These are phyloP conservation scores for Pseudogymnoascus sp. DNA, from an alignment of 2,329 filamentous ascomycete genomes.

Conservation along the genomic window DNA sequence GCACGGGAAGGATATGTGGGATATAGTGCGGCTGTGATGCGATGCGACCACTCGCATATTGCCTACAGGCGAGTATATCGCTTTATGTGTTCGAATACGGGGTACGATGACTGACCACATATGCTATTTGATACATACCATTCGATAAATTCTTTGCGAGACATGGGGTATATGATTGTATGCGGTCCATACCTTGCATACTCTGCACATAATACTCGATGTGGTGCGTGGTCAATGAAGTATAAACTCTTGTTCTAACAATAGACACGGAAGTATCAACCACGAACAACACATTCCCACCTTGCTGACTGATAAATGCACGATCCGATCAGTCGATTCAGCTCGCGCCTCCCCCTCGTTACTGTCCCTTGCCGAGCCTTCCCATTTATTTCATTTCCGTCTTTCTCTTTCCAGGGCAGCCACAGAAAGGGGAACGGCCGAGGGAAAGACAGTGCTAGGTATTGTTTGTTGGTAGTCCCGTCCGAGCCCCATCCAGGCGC, in stretches of 20 bases:
- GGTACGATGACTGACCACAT: neutral
- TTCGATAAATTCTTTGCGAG: neutral
- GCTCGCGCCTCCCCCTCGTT: neutral
- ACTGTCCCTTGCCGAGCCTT: neutral
- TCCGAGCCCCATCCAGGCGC: neutral
- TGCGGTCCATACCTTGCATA: neutral
- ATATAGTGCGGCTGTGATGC: slow-evolving; percentile 4
- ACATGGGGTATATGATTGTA: neutral
- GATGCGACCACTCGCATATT: slow-evolving; percentile 5
- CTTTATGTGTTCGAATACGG: neutral
- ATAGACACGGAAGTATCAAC: neutral
- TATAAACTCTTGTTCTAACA: neutral
- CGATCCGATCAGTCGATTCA: slow-evolving; percentile 1
- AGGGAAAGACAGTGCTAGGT: neutral
- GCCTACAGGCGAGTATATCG: neutral
- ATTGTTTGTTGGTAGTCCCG: neutral
- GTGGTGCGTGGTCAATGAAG: neutral
- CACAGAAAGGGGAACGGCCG: neutral
- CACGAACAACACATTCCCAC: neutral
- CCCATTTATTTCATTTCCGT: neutral
- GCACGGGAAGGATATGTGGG: neutral
- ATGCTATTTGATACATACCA: neutral
- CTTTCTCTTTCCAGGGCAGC: neutral
- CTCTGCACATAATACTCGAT: neutral
- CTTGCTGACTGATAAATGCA: neutral